phyloP scores from a whole-genome alignment of 441 rosid species.

The Adansonia gregorii region DNA sequence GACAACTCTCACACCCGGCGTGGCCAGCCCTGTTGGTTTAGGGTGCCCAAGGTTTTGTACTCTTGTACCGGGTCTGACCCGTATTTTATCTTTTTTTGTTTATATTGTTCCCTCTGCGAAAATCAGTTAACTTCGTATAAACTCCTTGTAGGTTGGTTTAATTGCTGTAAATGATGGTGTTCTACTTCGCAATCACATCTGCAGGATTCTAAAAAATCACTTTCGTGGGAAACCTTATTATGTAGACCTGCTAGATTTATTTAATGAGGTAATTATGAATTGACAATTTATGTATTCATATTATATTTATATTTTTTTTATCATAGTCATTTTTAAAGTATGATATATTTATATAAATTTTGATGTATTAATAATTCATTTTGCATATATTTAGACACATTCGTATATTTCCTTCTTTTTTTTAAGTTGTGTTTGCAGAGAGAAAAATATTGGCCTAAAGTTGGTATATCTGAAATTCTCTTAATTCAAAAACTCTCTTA shows the following conservation, averaged over 20 bases:
- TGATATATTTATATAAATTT: no score
- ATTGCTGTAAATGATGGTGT: conserved; percentile 77
- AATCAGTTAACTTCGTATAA: background rate
- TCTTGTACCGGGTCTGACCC: background rate
- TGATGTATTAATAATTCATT: no score
- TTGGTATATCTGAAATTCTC: no score
- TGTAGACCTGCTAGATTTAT: conserved; percentile 76
- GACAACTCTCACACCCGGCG: conserved; percentile 79
- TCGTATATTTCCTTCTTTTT: no score
- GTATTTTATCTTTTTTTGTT: background rate
- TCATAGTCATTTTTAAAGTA: no score
- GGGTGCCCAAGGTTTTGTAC: conserved; percentile 64
- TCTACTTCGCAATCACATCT: conserved; percentile 75
- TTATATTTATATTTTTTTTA: background rate
- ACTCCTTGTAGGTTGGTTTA: conserved; percentile 56
- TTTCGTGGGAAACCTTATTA: conserved; percentile 72
- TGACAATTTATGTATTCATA: no score
- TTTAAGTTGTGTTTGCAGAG: no score
- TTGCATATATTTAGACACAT: no score
- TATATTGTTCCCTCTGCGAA: background rate
- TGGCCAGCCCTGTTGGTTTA: conserved; percentile 89
- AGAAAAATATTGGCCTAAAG: no score
- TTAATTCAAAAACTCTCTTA: background rate
- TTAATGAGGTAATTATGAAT: conserved; percentile 60
- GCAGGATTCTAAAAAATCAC: conserved; percentile 72